Conservation (phyloP, 2,329 filamentous ascomycete genomes). For the Calonectria multiphialidica region DNA sequence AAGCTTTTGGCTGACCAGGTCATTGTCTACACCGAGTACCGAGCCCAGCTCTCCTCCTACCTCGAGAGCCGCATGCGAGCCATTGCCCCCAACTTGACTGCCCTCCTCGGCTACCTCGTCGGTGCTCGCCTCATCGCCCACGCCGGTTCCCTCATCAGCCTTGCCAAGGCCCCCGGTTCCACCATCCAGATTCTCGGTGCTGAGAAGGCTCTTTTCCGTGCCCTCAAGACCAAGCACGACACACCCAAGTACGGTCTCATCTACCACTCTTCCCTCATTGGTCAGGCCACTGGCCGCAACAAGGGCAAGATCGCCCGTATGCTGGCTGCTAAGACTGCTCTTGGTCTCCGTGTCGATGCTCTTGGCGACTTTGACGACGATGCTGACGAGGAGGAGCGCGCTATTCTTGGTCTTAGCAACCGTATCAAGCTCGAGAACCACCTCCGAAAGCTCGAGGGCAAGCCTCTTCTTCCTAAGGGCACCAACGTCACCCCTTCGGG, state of each 20-base stretch:
- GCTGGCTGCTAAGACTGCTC: constrained; percentile 91
- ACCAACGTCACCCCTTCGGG: constrained; percentile 82
- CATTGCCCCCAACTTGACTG: constrained; percentile 95
- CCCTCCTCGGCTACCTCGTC: constrained; percentile 92
- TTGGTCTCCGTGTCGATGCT: constrained; percentile 94
- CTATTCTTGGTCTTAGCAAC: constrained; percentile 80
- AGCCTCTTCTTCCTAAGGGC: constrained; percentile 84
- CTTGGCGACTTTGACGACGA: constrained; percentile 70
- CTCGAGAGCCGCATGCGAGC: constrained; percentile 94
- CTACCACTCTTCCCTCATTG: constrained; percentile 93
- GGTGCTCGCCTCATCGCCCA: constrained; percentile 96
- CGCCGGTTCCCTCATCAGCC: constrained; percentile 91
- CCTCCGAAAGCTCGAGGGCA: constrained; percentile 86
- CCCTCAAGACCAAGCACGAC: constrained; percentile 98
- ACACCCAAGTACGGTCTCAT: constrained; percentile 98
- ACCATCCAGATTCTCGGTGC: constrained; percentile 98
- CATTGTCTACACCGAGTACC: constrained; percentile 90
- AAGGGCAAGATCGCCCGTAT: constrained; percentile 99
- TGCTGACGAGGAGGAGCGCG: constrained; percentile 89
- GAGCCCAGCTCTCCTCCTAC: constrained; percentile 88
- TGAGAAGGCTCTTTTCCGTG: constrained; percentile 98
- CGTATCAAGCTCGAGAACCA: constrained; percentile 82
- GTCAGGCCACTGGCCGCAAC: constrained; percentile 96
- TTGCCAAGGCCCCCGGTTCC: constrained; percentile 94
- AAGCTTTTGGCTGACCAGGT: constrained; percentile 93